These are phyloP conservation scores for Candida mattraensis DNA, from an alignment of 805 yeast genomes.

Conservation along the genomic window DNA sequence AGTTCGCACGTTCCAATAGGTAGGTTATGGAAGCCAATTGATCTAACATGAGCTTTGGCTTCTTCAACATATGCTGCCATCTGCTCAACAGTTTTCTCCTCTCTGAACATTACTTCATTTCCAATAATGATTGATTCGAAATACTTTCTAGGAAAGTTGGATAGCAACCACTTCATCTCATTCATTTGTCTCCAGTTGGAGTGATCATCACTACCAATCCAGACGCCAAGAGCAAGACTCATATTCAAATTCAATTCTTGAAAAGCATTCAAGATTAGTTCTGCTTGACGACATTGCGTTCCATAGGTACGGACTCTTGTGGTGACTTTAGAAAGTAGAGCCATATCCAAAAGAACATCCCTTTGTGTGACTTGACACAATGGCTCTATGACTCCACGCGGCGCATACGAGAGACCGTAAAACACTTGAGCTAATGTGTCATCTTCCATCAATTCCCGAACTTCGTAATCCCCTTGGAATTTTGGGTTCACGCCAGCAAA, in stretches of 20 bases:
- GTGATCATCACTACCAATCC: slow-evolving; percentile 51
- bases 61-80: slow-evolving; percentile 43
- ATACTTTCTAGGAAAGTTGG: slow-evolving; percentile 41
- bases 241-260: slow-evolving; percentile 49
- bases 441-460: slow-evolving; percentile 38
- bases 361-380: slow-evolving; percentile 48
- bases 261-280: slow-evolving; percentile 52
- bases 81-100: slow-evolving; percentile 41
- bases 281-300: slow-evolving; percentile 59
- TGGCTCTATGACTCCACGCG: slow-evolving; percentile 50
- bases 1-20: slow-evolving; percentile 66
- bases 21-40: slow-evolving; percentile 37
- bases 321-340: slow-evolving; percentile 57
- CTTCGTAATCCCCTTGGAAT: slow-evolving; percentile 37
- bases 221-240: slow-evolving; percentile 60
- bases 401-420: slow-evolving; percentile 63
- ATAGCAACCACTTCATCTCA: slow-evolving; percentile 43
- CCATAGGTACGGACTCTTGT: slow-evolving; percentile 58
- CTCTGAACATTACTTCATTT: slow-evolving; percentile 59
- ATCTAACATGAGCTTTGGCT: slow-evolving; percentile 38
- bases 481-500: slow-evolving; percentile 34
- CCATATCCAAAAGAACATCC: slow-evolving; percentile 57
- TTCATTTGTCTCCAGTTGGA: slow-evolving; percentile 47
- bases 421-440: slow-evolving; percentile 38
- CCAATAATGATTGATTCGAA: slow-evolving; percentile 60